Percentiles rank a stretch among this genome's conserved stretches.
phyloP scores from a whole-genome alignment of 2,329 filamentous ascomycete genomes.

The Fusarium citri region DNA sequence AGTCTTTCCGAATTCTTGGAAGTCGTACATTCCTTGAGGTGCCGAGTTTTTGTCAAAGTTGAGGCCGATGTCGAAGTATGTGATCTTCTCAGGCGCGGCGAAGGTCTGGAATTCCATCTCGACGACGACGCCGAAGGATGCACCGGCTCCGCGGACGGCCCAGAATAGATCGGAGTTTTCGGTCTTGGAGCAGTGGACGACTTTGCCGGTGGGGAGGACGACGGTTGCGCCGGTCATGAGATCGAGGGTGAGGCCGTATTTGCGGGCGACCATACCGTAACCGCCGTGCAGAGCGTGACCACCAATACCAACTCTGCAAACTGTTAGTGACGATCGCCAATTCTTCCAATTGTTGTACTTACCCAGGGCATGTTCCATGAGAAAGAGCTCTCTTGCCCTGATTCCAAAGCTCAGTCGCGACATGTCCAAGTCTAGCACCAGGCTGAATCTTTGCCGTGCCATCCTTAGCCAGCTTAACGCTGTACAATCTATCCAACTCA shows the following conservation, averaged over 20 bases:
- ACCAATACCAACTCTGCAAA: slow-evolving; percentile 44
- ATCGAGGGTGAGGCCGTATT: slow-evolving; percentile 47
- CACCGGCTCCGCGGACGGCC: slow-evolving; percentile 48
- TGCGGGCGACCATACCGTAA: slow-evolving; percentile 50
- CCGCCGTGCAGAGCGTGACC: slow-evolving; percentile 49
- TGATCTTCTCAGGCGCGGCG: slow-evolving; percentile 32
- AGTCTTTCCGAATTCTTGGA: slow-evolving; percentile 48
- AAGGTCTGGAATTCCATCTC: slow-evolving; percentile 49
- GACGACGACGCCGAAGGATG: slow-evolving; percentile 49
- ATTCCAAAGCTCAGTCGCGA: slow-evolving; percentile 55
- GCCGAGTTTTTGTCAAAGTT: slow-evolving; percentile 40
- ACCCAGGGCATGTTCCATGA: slow-evolving; percentile 66
- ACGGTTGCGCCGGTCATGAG: slow-evolving; percentile 47
- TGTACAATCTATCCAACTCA: slow-evolving; percentile 55
- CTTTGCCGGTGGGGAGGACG: slow-evolving; percentile 44
- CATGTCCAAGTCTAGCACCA: slow-evolving; percentile 63
- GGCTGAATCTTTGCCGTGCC: slow-evolving; percentile 50
- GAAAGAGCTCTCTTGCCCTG: slow-evolving; percentile 58
- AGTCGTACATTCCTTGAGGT: slow-evolving; percentile 33
- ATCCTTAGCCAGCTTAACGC: slow-evolving; percentile 45
- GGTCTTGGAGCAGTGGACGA: slow-evolving; percentile 44
- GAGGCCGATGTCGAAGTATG: slow-evolving; percentile 39
- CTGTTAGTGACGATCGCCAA: slow-evolving; percentile 2
- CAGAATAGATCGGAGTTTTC: slow-evolving; percentile 47
- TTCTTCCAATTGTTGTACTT: slow-evolving; percentile 19